Evolutionary conservation across 1,284 basidiomycete species (phyloP), one percentile per base, ranked within the genome.

Genomic region (Ceratobasidium sp.): DNA sequence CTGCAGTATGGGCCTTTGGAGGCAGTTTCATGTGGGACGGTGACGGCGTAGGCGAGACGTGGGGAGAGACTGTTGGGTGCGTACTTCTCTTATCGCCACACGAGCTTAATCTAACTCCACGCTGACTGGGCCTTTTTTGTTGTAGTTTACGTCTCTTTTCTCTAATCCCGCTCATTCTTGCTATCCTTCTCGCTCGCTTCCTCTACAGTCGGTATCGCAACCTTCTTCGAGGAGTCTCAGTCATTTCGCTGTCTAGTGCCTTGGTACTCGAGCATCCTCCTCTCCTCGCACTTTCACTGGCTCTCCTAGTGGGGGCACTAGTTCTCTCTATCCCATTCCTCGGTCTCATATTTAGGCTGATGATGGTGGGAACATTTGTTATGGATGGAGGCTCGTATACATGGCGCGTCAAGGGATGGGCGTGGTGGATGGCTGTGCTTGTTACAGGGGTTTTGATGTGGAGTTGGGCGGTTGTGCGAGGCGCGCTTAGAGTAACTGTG

Each of bases 391-490:
- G 20, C 78, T 83, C 83, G 0, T 85, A 88, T 82, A 90, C 92
- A 80, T 96, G 93, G 90, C 92, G 95, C 82, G 87, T 96, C 13
- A 84, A 87, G 42, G 89, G 90, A n/a, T 94, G 93, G 88, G 95
- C 95, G 0, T 91, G 94, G 71, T 95, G 93, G 92, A 90, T 94
- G 0, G 94, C 96, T 26, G 88, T 89, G 59, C 87, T 89, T 2
- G 90, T 92, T 0, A 86, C 93, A 1, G 87, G 86, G 0, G 87
- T 94, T 0, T 97, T 96, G 94, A 84, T 96, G 1, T 98, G 96
- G 96, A 94, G 90, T 12, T 97, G 96, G 94, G 94, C 92, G 20
- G 92, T 98, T 2, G 91, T 94, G 17, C 88, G 96, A 44, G 96
- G 96, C 0, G 84, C 96, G 0, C 86, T 96, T 71, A 87, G 95